phyloP scores from a whole-genome alignment of 2,329 filamentous ascomycete species.

The Rutstroemia sp. region DNA sequence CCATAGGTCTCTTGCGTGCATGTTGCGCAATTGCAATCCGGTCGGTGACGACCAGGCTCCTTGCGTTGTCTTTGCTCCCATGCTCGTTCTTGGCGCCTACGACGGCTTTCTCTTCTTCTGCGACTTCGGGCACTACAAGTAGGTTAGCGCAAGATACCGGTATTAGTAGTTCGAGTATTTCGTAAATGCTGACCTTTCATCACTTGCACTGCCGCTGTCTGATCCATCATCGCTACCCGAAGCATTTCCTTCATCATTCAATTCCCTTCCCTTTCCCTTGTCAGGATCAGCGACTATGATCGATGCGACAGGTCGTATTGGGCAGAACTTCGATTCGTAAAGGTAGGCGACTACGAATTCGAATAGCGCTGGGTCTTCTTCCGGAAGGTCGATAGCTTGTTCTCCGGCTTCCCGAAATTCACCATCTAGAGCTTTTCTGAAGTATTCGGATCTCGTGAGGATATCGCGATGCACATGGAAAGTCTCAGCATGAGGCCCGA shows the following conservation, averaged over 20 bases:
- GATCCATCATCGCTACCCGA: conserved; percentile 25
- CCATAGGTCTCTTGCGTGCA: conserved; percentile 31
- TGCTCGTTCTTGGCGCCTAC: conserved; percentile 31
- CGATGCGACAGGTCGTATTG: conserved; percentile 37
- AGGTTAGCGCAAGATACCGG: conserved; percentile 2
- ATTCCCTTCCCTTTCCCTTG: conserved; percentile 38
- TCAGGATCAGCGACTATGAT: conserved; percentile 22
- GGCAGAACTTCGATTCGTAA: conserved; percentile 41
- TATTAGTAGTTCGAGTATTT: neutral
- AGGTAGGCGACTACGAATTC: conserved; percentile 45
- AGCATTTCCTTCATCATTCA: conserved; percentile 21
- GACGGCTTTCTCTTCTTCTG: conserved; percentile 29
- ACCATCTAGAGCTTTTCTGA: conserved; percentile 41
- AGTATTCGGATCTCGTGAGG: conserved; percentile 40
- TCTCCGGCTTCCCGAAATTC: conserved; percentile 39
- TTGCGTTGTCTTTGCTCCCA: conserved; percentile 36
- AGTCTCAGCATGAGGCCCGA: conserved; percentile 39
- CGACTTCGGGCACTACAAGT: conserved; percentile 27
- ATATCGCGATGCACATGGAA: conserved; percentile 43
- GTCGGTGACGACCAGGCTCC: conserved; percentile 38
- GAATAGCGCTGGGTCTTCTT: conserved; percentile 44
- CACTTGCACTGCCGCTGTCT: conserved; percentile 32
- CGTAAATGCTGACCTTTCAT: conserved; percentile 28
- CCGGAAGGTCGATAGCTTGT: conserved; percentile 41
- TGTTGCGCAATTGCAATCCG: conserved; percentile 37